A percentile compares a stretch with the other conserved stretches of the same genome.
Conservation (phyloP, 2,329 filamentous ascomycete genomes). For the Podosphaera leucotricha region DNA sequence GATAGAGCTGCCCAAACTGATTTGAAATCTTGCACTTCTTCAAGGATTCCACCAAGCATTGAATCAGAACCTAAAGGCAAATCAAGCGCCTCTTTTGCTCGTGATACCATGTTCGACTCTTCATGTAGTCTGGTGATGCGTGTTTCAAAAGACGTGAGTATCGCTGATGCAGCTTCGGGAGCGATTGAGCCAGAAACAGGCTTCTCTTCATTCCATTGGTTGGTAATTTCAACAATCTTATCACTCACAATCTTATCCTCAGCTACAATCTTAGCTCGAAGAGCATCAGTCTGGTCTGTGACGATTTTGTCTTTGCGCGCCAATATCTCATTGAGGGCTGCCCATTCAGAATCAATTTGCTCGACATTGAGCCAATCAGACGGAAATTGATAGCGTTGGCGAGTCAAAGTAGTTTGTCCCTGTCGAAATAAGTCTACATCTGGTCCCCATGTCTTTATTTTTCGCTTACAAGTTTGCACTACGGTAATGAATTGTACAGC, state of each 20-base stretch:
- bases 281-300: slow-evolving; percentile 81
- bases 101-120: slow-evolving; percentile 81
- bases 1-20: slow-evolving; percentile 92
- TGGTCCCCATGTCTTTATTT: slow-evolving; percentile 80
- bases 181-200: slow-evolving; percentile 87
- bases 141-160: slow-evolving; percentile 58
- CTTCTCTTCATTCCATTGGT: slow-evolving; percentile 88
- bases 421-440: slow-evolving; percentile 93
- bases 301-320: slow-evolving; percentile 86
- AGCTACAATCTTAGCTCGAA: slow-evolving; percentile 81
- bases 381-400: slow-evolving; percentile 84
- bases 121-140: slow-evolving; percentile 67
- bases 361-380: slow-evolving; percentile 89
- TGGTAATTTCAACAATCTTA: slow-evolving; percentile 65
- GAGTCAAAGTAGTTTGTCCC: slow-evolving; percentile 73
- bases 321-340: slow-evolving; percentile 74
- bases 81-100: slow-evolving; percentile 89
- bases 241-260: slow-evolving; percentile 81
- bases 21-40: slow-evolving; percentile 96
- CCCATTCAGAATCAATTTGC: slow-evolving; percentile 92
- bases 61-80: slow-evolving; percentile 60
- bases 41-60: slow-evolving; percentile 62
- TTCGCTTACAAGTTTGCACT: slow-evolving; percentile 86
- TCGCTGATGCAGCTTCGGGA: slow-evolving; percentile 67
- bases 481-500: slow-evolving; percentile 97